phyloP scores from a whole-genome alignment of 345 rosid species.

The Odontarrhena argentea region DNA sequence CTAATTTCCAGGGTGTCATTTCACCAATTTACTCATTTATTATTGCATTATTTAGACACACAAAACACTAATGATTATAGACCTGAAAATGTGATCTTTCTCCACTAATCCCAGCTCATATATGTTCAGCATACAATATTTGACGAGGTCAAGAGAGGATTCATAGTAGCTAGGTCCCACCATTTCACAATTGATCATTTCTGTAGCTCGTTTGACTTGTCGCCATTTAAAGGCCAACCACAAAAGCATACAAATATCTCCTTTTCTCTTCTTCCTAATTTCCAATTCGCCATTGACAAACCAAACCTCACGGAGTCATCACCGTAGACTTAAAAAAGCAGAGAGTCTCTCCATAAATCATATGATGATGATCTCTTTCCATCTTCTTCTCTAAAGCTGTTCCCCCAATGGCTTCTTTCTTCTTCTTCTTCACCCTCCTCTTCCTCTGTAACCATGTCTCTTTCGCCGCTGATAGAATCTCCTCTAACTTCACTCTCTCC shows the following conservation, averaged over 20 bases:
- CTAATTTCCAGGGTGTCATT: no score
- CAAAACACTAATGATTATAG: no score
- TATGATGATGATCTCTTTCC: slow-evolving; percentile 19
- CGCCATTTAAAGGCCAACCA: slow-evolving; percentile 4
- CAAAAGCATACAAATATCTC: not conserved
- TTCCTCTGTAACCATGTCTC: slow-evolving; percentile 39
- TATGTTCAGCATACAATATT: no score
- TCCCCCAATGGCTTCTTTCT: slow-evolving; percentile 28
- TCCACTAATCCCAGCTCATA: no score
- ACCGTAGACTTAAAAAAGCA: slow-evolving; percentile 1
- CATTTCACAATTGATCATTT: not conserved
- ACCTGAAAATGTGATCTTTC: no score
- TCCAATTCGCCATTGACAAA: slow-evolving; percentile 31
- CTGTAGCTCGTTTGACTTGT: slow-evolving; percentile 31
- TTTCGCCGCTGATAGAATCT: slow-evolving; percentile 55
- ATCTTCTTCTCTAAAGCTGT: slow-evolving; percentile 1
- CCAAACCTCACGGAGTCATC: slow-evolving; percentile 33
- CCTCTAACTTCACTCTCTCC: slow-evolving; percentile 53
- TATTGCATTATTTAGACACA: no score
- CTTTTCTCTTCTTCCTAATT: not conserved
- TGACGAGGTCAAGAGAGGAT: slow-evolving; percentile 30
- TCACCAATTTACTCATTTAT: no score
- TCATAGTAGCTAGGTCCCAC: slow-evolving; percentile 6
- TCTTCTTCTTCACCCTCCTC: slow-evolving; percentile 24
- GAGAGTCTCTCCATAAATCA: slow-evolving; percentile 18